Evolutionary conservation across 1,284 basidiomycete genomes (phyloP).

Genomic region (Paramarasmius palmivorus): DNA sequence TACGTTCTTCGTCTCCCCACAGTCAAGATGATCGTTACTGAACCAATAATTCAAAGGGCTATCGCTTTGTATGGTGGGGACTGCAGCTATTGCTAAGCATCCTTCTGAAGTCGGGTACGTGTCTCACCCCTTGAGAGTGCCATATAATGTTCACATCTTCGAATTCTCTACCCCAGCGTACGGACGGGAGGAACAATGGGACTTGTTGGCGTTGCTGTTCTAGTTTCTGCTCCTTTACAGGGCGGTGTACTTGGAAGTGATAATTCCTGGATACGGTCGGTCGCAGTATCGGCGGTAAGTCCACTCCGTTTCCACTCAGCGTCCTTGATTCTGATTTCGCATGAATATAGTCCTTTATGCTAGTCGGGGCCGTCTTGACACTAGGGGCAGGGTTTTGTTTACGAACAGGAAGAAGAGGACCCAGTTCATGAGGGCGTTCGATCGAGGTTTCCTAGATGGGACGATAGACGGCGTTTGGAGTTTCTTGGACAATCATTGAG

Average conservation of each 20-base stretch:
- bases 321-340: neutral
- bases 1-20: conserved; percentile 7
- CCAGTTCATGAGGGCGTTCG: neutral
- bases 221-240: conserved; percentile 22
- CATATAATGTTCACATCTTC: neutral
- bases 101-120: conserved; percentile 26
- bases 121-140: neutral
- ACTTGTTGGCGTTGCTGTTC: conserved; percentile 17
- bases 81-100: conserved; percentile 20
- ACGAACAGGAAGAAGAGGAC: neutral
- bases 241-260: conserved; percentile 20
- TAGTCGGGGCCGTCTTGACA: neutral
- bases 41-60: conserved; percentile 18
- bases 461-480: neutral
- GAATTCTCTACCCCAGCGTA: conserved; percentile 14
- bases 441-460: neutral
- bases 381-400: neutral
- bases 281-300: conserved; percentile 23
- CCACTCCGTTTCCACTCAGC: neutral
- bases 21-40: neutral
- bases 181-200: conserved; percentile 22
- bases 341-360: neutral
- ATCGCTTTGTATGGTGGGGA: conserved; percentile 20
- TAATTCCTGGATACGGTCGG: conserved; percentile 22
- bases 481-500: no score